Conservation (phyloP, 805 yeast species). For the Candida schatavii region DNA sequence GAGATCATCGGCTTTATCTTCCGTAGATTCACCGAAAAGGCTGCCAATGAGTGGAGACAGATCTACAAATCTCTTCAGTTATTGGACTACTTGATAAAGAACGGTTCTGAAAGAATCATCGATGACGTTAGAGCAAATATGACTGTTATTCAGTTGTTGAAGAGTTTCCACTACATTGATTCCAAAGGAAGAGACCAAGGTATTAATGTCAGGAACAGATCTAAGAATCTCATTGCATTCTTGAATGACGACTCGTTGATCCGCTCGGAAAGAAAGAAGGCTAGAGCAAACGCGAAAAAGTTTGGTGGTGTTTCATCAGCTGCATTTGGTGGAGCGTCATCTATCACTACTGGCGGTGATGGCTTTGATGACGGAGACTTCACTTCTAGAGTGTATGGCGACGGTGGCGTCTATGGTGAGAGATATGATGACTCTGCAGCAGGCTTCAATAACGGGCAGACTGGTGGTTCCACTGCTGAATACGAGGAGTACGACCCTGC, state of each 20-base stretch:
- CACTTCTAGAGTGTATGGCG: constrained; percentile 59
- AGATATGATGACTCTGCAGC: constrained; percentile 59
- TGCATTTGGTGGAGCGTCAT: constrained; percentile 50
- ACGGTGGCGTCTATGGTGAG: constrained; percentile 68
- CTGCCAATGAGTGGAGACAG: constrained; percentile 97
- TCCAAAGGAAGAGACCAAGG: constrained; percentile 96
- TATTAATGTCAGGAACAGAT: constrained; percentile 86
- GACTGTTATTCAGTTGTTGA: constrained; percentile 79
- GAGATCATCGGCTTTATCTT: constrained; percentile 75
- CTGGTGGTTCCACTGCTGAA: constrained; percentile 31
- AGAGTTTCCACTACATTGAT: constrained; percentile 91
- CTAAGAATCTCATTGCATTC: constrained; percentile 69
- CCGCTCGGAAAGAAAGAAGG: constrained; percentile 83
- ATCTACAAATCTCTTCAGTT: constrained; percentile 91
- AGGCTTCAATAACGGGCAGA: constrained; percentile 33
- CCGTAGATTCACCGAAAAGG: constrained; percentile 91
- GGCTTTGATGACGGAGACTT: constrained; percentile 51
- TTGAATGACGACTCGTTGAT: constrained; percentile 74
- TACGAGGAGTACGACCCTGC: constrained; percentile 65
- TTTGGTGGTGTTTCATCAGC: constrained; percentile 70
- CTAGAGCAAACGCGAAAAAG: constrained; percentile 81
- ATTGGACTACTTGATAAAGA: constrained; percentile 84
- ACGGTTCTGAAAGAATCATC: constrained; percentile 92
- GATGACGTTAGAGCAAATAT: constrained; percentile 89
- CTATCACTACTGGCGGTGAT: constrained; percentile 29